These are phyloP conservation scores for Cenchrus purpureus DNA, from an alignment of 176 grass and related monocot species.

Conservation along the genomic window DNA sequence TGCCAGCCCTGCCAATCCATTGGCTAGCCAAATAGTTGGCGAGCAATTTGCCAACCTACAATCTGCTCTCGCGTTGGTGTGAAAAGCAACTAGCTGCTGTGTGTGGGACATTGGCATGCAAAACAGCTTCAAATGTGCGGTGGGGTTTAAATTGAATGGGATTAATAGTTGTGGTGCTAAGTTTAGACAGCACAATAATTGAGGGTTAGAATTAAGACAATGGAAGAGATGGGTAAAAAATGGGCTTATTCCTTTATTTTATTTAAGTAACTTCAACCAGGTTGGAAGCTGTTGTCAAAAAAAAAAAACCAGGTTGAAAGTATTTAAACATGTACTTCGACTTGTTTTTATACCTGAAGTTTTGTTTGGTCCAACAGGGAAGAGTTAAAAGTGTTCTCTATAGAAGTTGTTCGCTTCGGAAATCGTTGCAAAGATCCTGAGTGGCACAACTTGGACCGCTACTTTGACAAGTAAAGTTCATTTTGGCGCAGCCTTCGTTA, in stretches of 20 bases:
- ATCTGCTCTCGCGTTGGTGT: no score
- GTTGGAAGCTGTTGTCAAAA: background rate
- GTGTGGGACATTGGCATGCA: no score
- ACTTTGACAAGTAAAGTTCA: constrained; percentile 86
- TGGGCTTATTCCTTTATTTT: background rate
- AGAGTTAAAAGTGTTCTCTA: constrained; percentile 93
- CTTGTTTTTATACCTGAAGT: constrained; percentile 31
- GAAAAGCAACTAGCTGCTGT: no score
- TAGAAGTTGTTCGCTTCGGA: constrained; percentile 93
- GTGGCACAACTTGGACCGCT: constrained; percentile 96
- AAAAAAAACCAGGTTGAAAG: background rate
- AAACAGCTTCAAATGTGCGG: no score
- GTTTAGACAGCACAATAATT: no score
- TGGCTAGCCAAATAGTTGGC: no score
- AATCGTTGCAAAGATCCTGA: constrained; percentile 99
- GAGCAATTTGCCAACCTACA: no score
- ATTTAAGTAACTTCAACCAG: constrained; percentile 13
- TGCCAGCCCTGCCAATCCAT: no score
- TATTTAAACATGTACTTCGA: constrained; percentile 16
- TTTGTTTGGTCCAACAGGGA: constrained; percentile 64
- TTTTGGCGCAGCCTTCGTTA: constrained; percentile 25
- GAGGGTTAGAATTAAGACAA: no score
- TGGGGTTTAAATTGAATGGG: no score
- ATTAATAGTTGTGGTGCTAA: no score
- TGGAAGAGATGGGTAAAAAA: no score